phyloP scores from a whole-genome alignment of 805 yeast genomes.

The Candida easanensis region DNA sequence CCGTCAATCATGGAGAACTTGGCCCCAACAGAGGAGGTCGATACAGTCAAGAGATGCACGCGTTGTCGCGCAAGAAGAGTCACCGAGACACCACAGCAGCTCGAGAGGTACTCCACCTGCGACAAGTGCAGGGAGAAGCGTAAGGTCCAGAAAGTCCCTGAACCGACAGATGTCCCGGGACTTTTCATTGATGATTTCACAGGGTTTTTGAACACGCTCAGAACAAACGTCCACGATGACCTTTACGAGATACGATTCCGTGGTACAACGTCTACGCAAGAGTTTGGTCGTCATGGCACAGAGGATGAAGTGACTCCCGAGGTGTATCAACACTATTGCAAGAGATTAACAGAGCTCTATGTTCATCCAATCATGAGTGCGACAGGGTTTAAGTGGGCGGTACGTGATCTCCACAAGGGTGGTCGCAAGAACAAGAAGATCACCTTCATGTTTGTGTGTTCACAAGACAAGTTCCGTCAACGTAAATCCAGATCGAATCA shows the following conservation, averaged over 20 bases:
- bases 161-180: slow-evolving; percentile 20
- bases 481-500: slow-evolving; percentile 40
- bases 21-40: not conserved
- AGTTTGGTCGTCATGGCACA: slow-evolving; percentile 34
- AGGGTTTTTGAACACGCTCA: slow-evolving; percentile 33
- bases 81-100: slow-evolving; percentile 31
- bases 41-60: slow-evolving; percentile 36
- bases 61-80: slow-evolving; percentile 41
- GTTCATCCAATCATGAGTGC: slow-evolving; percentile 38
- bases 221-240: slow-evolving; percentile 34
- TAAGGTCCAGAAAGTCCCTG: slow-evolving; percentile 28
- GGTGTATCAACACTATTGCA: slow-evolving; percentile 34
- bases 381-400: slow-evolving; percentile 43
- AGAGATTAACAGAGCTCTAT: slow-evolving; percentile 34
- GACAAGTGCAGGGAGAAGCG: slow-evolving; percentile 38
- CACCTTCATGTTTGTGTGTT: slow-evolving; percentile 43
- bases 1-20: too few relatives aligned
- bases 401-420: slow-evolving; percentile 44
- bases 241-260: slow-evolving; percentile 35
- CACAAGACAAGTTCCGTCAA: slow-evolving; percentile 41
- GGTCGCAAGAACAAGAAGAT: slow-evolving; percentile 39
- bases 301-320: slow-evolving; percentile 30
- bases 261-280: slow-evolving; percentile 29
- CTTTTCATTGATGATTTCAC: slow-evolving; percentile 31
- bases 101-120: slow-evolving; percentile 42